Base-by-base conservation (phyloP, 2,329 filamentous ascomycete genomes). In the Alternaria dauci region DNA sequence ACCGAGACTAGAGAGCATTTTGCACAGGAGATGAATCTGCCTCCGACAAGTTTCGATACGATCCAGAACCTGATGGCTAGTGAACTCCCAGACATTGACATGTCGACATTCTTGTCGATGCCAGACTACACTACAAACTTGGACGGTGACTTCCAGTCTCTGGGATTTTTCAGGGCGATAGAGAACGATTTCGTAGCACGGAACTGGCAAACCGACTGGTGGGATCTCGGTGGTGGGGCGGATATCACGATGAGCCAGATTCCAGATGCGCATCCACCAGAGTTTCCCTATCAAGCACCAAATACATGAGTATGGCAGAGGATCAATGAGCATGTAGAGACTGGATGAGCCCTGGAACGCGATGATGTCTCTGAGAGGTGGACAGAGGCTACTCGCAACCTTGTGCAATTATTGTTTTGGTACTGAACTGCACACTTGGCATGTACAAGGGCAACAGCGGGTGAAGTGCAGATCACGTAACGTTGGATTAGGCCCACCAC, bases 151-250 rank as follows among this genome's bases (percentile, higher is more conserved):
- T 62, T 68, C n/a, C 66, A 74, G 46, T 67, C 72, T 7, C 57
- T 69, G 4, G 67, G 63, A 3, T 71, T 72, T 20, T 69, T 76
- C 2, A 53, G 73, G 7, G 72, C 72, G 2, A 46, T 76, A 30
- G 73, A 76, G 38, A 74, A 60, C n/a, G 72, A 75, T 26, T 68
- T 75, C 32, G 66, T 72, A n/a, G 62, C 62, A 9, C 56, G 68
- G 12, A 76, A 73, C 25, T 76, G 72, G 72, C 64, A 72, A 47
- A 66, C 69, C 26, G 52, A 59, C 18, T 74, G 71, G 71, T 76
- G 71, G 73, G 71, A 76, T 60, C 61, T 69, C 30, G 57, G 59
- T 25, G 56, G 64, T 30, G 53, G 56, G 11, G 46, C 53, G n/a
- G 52, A 58, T 23, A 55, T 48, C 9, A 18, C 28, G 3, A 52